Evolutionary conservation across 768 basidiomycete genomes (phyloP).

Genomic region (Phylloporus arenicola): DNA sequence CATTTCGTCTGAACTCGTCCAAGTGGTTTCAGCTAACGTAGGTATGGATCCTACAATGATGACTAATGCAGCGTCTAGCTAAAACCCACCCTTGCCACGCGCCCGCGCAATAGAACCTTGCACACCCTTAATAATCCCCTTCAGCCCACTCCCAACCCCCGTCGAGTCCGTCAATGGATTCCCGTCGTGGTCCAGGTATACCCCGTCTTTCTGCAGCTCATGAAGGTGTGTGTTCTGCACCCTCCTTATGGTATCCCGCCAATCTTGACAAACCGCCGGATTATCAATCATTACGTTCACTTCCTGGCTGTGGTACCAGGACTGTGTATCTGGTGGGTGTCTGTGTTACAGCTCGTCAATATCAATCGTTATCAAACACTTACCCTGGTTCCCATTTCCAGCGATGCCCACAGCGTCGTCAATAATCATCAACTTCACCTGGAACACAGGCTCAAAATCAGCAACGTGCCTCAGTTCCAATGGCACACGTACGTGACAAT

Average conservation of each 20-base stretch:
- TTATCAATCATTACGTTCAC: conserved; percentile 62
- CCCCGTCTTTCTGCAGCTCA: conserved; percentile 42
- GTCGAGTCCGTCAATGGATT: conserved; percentile 35
- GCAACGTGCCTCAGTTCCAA: neutral
- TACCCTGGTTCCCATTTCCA: conserved; percentile 67
- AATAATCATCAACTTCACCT: conserved; percentile 62
- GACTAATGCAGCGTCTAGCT: conserved; percentile 13
- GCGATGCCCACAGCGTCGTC: conserved; percentile 61
- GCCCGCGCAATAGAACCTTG: conserved; percentile 39
- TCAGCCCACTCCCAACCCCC: conserved; percentile 33
- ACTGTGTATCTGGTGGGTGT: conserved; percentile 46
- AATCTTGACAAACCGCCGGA: conserved; percentile 45
- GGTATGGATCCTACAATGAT: no score
- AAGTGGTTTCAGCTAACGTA: neutral
- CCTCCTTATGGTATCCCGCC: conserved; percentile 47
- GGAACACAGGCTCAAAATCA: neutral
- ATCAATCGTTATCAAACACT: neutral
- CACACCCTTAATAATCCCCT: conserved; percentile 39
- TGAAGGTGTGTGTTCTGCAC: conserved; percentile 56
- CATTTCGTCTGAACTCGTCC: no score
- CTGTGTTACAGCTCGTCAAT: conserved; percentile 1
- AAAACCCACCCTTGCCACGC: conserved; percentile 39
- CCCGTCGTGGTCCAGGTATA: conserved; percentile 51
- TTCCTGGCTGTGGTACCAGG: conserved; percentile 71
- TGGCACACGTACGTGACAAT: conserved; percentile 51